phyloP scores from a whole-genome alignment of 768 basidiomycete species.

The Lactarius hengduanensis region DNA sequence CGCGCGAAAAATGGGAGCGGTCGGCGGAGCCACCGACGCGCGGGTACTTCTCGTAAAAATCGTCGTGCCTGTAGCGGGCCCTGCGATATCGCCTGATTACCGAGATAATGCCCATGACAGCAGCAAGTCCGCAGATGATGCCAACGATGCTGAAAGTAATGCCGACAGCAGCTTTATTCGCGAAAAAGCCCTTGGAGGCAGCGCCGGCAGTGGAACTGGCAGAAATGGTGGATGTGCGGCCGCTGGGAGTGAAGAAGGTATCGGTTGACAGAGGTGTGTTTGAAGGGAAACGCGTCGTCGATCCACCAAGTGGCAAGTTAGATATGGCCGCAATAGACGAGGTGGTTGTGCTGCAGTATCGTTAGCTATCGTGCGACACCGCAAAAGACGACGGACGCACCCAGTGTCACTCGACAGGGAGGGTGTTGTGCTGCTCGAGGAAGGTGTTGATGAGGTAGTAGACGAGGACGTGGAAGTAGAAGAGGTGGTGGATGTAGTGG shows the following conservation, averaged over 20 bases:
- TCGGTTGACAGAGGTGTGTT: neutral
- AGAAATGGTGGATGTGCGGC: neutral
- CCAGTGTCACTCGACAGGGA: neutral
- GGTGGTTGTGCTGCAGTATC: conserved; percentile 1
- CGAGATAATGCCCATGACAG: neutral
- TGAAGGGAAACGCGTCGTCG: neutral
- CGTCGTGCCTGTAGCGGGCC: neutral
- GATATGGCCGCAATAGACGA: neutral
- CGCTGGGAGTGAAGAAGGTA: neutral
- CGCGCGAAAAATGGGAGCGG: too few species aligned
- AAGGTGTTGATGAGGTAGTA: neutral
- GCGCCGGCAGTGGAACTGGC: neutral
- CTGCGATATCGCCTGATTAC: conserved; percentile 5
- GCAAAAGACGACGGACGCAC: conserved; percentile 2
- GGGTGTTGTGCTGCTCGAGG: neutral
- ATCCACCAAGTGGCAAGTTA: neutral
- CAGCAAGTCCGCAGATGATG: conserved; percentile 23
- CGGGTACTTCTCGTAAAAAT: conserved; percentile 23
- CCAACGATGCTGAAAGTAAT: conserved; percentile 32
- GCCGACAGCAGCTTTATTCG: conserved; percentile 26
- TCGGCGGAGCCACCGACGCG: neutral
- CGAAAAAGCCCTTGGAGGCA: conserved; percentile 13
- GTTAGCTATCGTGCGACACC: neutral
- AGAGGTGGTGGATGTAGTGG: neutral
- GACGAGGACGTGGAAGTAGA: neutral